These are phyloP conservation scores for Phytophthora aleatoria DNA, from an alignment of 352 stramenopile species.

Conservation along the genomic window DNA sequence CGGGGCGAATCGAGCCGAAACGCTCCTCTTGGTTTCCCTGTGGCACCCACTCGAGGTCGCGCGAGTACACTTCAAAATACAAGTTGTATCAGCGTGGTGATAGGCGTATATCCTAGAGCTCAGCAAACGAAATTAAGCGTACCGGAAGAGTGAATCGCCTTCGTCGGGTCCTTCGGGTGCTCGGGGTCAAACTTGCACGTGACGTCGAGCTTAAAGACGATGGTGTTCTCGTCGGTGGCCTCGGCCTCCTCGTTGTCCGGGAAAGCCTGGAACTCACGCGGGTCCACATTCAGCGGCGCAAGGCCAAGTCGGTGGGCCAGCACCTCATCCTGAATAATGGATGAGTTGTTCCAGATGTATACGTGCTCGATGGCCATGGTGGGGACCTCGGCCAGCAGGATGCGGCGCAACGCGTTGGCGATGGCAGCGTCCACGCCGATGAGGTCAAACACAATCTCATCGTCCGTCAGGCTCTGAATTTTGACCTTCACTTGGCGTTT, in stretches of 20 bases:
- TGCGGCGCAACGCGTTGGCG: slow-evolving; percentile 91
- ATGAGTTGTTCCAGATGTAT: slow-evolving; percentile 95
- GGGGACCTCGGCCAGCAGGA: slow-evolving; percentile 91
- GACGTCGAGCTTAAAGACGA: slow-evolving; percentile 96
- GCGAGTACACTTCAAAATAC: slow-evolving; percentile 84
- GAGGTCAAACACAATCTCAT: slow-evolving; percentile 93
- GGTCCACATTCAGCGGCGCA: slow-evolving; percentile 84
- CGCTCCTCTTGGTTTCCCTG: slow-evolving; percentile 95
- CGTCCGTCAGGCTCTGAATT: slow-evolving; percentile 81
- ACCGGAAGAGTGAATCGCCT: slow-evolving; percentile 71
- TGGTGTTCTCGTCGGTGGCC: slow-evolving; percentile 95
- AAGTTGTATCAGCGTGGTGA: slow-evolving; percentile 4
- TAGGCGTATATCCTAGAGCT: neutral
- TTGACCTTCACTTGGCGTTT: slow-evolving; percentile 88
- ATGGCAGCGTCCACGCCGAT: slow-evolving; percentile 92
- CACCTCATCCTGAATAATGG: slow-evolving; percentile 94
- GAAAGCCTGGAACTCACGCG: slow-evolving; percentile 87
- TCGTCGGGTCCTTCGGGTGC: slow-evolving; percentile 67
- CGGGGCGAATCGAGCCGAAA: slow-evolving; percentile 83
- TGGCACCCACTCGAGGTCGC: slow-evolving; percentile 96
- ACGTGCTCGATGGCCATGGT: slow-evolving; percentile 95
- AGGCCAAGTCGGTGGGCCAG: slow-evolving; percentile 91
- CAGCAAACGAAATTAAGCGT: slow-evolving; percentile 16
- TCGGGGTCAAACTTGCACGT: slow-evolving; percentile 82
- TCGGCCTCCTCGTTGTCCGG: slow-evolving; percentile 89